Conservation (phyloP, 305 asterid genomes). For the Rubia tinctorum region DNA sequence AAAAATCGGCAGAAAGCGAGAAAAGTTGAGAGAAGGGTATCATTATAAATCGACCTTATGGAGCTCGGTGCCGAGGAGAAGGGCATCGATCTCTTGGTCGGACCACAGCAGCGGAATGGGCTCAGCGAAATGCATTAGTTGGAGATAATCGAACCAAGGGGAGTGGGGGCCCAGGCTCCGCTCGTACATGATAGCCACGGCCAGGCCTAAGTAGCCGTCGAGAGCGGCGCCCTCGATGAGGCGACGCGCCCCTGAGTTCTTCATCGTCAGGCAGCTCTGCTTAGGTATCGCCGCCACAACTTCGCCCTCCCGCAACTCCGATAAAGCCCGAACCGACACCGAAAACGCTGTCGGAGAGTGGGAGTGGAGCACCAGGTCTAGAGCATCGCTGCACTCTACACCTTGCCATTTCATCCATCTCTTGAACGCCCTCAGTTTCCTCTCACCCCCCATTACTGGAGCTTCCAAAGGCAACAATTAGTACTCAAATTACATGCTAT, state of each 20-base stretch:
- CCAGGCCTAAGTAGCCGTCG: conserved; percentile 65
- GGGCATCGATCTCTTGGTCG: conserved; percentile 53
- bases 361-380: conserved; percentile 33
- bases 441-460: conserved; percentile 6
- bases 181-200: conserved; percentile 79
- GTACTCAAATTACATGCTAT: no score
- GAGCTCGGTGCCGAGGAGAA: conserved; percentile 82
- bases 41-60: conserved; percentile 44
- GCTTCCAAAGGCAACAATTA: neutral
- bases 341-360: conserved; percentile 21
- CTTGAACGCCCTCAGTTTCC: conserved; percentile 75
- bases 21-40: neutral
- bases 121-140: conserved; percentile 57
- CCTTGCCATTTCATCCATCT: conserved; percentile 78
- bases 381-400: conserved; percentile 74
- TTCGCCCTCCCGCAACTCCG: conserved; percentile 71
- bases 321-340: conserved; percentile 50
- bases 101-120: conserved; percentile 92
- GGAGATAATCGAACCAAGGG: conserved; percentile 76
- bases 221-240: conserved; percentile 71
- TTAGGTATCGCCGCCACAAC: conserved; percentile 83
- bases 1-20: neutral
- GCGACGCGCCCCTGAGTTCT: conserved; percentile 56
- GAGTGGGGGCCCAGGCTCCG: conserved; percentile 66
- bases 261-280: conserved; percentile 74